Base-by-base conservation (phyloP, 1,284 basidiomycete species). In the Melanopsichium pennsylvanicum region DNA sequence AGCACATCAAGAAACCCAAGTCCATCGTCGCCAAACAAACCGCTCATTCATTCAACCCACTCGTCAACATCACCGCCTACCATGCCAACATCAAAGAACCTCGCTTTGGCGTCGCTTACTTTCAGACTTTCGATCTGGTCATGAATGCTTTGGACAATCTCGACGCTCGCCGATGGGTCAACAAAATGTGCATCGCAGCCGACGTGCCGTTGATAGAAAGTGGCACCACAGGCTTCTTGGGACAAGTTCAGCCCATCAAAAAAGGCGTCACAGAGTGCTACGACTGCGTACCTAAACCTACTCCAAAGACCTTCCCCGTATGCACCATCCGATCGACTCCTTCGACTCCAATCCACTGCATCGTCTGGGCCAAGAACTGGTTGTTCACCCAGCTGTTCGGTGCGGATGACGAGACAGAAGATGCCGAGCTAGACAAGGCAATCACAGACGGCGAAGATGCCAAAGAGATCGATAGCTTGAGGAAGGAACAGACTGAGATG, bases 361-460 rank as follows among this genome's bases (percentile, higher is more conserved):
- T 98, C 52, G 95, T 97, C 0, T 99, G 96, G 96, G 93, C 92
- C 26, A 99, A 98, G 82, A 94, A 88, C 72, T 98, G 97, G 84
- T 88, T 98, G n/a, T 88, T 98, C 71, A 88, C 54, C 0, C 66
- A 66, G 38, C 51, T 72, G 8, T 60, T 69, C n/a, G 66, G 62
- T n/a, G 56, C 51, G 4, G 66, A 67, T 13, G 67, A 64, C 41
- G 69, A 71, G 40, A 62, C 58, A 8, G 62, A 70, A 27, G 69
- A 89, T 5, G 85, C 84, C 0, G 92, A 95, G 78, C 84, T 95
- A 4, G 90, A 93, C 70, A 89, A 90, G 40, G 92, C 93, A 0
- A 88, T 91, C 74, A 88, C 89, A 72, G 87, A 91, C 48, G 92
- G 92, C 29, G 92, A 95, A 81, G 93, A 94, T 81, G 88, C 90